phyloP scores from a whole-genome alignment of 352 stramenopile genomes.

The Globisporangium paroecandrum region DNA sequence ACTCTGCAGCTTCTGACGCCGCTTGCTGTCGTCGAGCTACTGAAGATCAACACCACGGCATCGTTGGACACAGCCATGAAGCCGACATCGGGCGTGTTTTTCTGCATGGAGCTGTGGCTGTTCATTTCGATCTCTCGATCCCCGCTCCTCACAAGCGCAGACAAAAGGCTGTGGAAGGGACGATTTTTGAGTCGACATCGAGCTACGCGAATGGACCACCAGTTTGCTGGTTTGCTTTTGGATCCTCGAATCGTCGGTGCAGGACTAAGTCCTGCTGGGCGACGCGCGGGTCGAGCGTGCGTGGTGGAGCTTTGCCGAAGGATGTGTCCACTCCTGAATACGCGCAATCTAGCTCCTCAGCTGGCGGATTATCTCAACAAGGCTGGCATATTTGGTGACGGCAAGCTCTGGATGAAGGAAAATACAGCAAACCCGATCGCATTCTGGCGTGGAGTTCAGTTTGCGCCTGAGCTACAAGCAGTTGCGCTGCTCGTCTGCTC shows the following conservation, averaged over 20 bases:
- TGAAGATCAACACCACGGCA: not conserved
- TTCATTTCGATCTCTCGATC: slow-evolving; percentile 1
- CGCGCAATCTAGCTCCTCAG: slow-evolving; percentile 4
- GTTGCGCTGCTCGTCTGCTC: slow-evolving; percentile 17
- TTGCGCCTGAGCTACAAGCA: slow-evolving; percentile 11
- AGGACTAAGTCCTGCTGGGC: slow-evolving; percentile 10
- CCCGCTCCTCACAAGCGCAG: not conserved
- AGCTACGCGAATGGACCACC: slow-evolving; percentile 8
- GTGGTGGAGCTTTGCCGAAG: slow-evolving; percentile 1
- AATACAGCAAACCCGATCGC: slow-evolving; percentile 2
- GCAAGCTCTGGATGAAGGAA: not conserved
- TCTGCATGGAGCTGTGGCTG: slow-evolving; percentile 19
- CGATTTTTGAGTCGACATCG: slow-evolving; percentile 5
- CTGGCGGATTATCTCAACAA: slow-evolving; percentile 7
- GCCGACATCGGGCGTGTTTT: slow-evolving; percentile 11
- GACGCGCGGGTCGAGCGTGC: slow-evolving; percentile 2
- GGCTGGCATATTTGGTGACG: not conserved
- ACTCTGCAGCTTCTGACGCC: slow-evolving; percentile 10
- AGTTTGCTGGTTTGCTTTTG: slow-evolving; percentile 17
- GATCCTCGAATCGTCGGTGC: slow-evolving; percentile 16
- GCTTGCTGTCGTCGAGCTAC: slow-evolving; percentile 8
- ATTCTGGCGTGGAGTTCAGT: slow-evolving; percentile 16
- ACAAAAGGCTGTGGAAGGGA: slow-evolving; percentile 1
- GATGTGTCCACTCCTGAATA: not conserved
- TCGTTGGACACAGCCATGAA: not conserved